A percentile compares a stretch with the other conserved stretches of the same genome.
phyloP scores from a whole-genome alignment of 371 early-diverging fungal species.

The Syncephalastrum monosporum region DNA sequence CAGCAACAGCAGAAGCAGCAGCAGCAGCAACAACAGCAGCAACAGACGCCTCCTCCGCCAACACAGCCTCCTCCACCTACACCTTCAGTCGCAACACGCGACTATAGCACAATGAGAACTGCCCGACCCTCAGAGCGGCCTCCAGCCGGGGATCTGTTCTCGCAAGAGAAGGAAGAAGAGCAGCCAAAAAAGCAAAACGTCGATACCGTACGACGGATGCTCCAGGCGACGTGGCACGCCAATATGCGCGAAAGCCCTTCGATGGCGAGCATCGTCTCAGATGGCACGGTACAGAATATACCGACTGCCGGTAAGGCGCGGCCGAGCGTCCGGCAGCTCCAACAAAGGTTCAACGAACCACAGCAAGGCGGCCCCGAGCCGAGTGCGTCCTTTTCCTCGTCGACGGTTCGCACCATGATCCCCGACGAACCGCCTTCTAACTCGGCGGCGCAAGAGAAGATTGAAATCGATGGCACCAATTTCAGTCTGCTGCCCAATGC shows the following conservation, averaged over 20 bases:
- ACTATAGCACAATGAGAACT: neutral
- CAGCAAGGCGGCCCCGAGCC: slow-evolving; percentile 7
- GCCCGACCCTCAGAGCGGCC: neutral
- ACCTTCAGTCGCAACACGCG: slow-evolving; percentile 26
- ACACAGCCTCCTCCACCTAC: slow-evolving; percentile 6
- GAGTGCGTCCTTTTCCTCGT: slow-evolving; percentile 32
- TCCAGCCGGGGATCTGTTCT: neutral
- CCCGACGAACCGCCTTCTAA: slow-evolving; percentile 19
- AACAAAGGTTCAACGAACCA: neutral
- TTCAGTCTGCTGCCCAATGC: slow-evolving; percentile 2
- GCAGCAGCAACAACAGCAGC: slow-evolving; percentile 2
- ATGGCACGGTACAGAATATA: neutral
- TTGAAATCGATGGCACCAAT: slow-evolving; percentile 17
- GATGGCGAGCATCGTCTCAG: slow-evolving; percentile 18
- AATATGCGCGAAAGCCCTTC: slow-evolving; percentile 24
- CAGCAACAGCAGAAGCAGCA: neutral
- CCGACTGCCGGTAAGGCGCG: neutral
- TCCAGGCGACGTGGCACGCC: slow-evolving; percentile 23
- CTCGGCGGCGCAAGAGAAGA: slow-evolving; percentile 13
- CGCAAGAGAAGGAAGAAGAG: slow-evolving; percentile 2
- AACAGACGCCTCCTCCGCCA: slow-evolving; percentile 6
- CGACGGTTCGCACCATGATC: slow-evolving; percentile 34
- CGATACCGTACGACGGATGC: slow-evolving; percentile 21
- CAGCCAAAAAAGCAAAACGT: slow-evolving; percentile 15
- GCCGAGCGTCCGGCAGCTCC: neutral